Conservation (phyloP, 306 rosid genomes). For the Gynostemma pentaphyllum region DNA sequence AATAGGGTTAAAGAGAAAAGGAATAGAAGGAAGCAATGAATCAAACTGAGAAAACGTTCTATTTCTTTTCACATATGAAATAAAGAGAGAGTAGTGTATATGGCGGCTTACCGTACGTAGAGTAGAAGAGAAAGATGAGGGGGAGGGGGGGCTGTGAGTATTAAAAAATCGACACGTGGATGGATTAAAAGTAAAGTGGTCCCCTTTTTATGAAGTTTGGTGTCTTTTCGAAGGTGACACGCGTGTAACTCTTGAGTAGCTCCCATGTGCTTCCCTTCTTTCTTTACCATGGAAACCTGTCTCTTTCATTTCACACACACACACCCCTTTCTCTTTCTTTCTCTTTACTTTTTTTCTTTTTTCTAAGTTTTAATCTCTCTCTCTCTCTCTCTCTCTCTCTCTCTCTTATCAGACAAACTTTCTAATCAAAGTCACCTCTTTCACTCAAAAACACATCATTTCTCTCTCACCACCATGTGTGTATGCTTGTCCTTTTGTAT, state of each 20-base stretch:
- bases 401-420: conserved; percentile 1
- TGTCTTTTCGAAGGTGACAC: not conserved
- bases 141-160: no score
- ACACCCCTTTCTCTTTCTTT: no score
- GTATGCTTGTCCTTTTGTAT: not conserved
- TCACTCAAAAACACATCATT: no score
- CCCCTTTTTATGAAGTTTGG: not conserved
- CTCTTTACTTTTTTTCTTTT: not conserved
- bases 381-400: not conserved
- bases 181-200: conserved; percentile 1
- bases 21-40: no score
- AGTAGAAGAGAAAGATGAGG: no score
- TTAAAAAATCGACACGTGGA: not conserved
- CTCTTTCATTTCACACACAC: not conserved
- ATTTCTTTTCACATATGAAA: no score
- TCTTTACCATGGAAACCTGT: conserved; percentile 4
- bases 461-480: not conserved
- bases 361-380: not conserved
- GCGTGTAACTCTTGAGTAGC: not conserved
- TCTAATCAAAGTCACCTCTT: conserved; percentile 6
- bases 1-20: no score
- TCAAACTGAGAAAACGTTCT: no score
- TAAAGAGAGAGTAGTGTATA: not conserved
- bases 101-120: not conserved
- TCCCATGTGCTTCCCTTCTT: not conserved